These are phyloP conservation scores for Echites panduratus DNA, from an alignment of 257 asterid genomes.

Conservation along the genomic window DNA sequence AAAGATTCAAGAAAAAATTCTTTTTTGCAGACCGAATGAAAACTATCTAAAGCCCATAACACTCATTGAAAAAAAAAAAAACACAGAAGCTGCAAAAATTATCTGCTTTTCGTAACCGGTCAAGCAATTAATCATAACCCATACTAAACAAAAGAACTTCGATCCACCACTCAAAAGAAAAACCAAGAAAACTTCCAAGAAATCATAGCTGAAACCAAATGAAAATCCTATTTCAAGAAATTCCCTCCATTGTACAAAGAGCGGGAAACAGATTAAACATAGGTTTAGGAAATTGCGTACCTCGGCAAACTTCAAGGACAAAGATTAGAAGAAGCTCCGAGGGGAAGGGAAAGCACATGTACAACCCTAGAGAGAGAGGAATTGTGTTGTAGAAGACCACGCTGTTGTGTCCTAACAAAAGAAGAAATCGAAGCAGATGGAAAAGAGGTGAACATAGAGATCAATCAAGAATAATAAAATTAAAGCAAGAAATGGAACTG, in stretches of 20 bases:
- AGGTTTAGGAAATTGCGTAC: not conserved
- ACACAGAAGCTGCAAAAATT: not conserved
- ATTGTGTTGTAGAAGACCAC: not conserved
- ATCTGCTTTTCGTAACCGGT: not conserved
- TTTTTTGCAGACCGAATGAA: not conserved
- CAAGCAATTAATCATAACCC: not conserved
- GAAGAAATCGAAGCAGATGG: not conserved
- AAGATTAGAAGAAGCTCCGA: not conserved
- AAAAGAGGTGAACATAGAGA: not conserved
- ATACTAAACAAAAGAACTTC: not conserved
- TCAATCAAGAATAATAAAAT: not conserved
- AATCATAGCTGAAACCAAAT: not conserved
- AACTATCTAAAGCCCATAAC: not conserved
- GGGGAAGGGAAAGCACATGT: constrained; percentile 2
- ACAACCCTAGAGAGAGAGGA: constrained; percentile 5
- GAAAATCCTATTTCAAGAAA: not conserved
- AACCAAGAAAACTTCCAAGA: not conserved
- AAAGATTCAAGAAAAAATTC: not conserved
- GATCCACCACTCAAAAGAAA: not conserved
- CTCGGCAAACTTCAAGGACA: constrained; percentile 2
- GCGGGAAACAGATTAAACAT: not conserved
- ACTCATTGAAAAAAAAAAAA: not conserved
- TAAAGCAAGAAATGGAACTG: not conserved
- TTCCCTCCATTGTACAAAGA: not conserved
- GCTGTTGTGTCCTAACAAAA: not conserved